phyloP scores from a whole-genome alignment of 78 protist genomes.

The Speleostelium caveatum region DNA sequence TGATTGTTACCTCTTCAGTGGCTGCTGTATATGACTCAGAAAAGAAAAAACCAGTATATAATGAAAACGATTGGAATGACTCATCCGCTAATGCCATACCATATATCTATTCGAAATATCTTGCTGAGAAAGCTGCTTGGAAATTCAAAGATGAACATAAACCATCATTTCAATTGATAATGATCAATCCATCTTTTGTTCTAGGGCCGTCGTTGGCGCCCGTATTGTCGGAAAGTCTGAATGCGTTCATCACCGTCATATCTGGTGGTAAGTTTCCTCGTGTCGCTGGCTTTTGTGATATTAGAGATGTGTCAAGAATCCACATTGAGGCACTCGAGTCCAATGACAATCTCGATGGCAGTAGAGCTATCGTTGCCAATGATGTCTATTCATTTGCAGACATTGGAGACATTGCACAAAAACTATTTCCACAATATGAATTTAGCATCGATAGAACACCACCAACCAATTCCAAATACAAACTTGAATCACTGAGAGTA shows the following conservation, averaged over 20 bases:
- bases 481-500: too few relatives aligned
- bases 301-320: background rate
- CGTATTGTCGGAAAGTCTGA: too few relatives aligned
- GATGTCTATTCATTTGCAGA: constrained; percentile 21
- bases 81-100: background rate
- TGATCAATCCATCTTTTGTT: constrained; percentile 25
- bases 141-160: background rate
- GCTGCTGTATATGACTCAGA: background rate
- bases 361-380: background rate
- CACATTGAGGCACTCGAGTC: background rate
- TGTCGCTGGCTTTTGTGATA: constrained; percentile 1
- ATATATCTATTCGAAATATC: background rate
- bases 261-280: too few relatives aligned
- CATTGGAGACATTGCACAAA: background rate
- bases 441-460: too few relatives aligned
- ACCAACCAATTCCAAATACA: too few relatives aligned
- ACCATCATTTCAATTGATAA: background rate
- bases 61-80: constrained; percentile 26
- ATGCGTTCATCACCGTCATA: too few relatives aligned
- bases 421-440: constrained; percentile 29
- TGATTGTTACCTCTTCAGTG: constrained; percentile 10
- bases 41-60: constrained; percentile 1
- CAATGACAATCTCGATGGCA: background rate
- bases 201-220: background rate
- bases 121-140: constrained; percentile 25